Conservation (phyloP, 768 basidiomycete genomes). For the Macrocybe gigantea region DNA sequence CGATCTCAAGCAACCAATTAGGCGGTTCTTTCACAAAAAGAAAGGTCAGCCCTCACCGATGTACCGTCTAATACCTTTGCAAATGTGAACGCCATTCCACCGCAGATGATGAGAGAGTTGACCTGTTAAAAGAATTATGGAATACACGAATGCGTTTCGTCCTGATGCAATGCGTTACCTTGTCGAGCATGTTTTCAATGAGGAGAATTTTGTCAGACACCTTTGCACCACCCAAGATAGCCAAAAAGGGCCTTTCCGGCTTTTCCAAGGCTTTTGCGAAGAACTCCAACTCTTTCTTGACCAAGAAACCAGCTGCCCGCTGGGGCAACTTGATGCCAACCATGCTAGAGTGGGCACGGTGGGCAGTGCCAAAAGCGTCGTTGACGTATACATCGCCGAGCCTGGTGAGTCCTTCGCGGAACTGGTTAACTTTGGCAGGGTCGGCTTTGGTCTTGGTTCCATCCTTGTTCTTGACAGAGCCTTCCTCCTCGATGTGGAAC, state of each 20-base stretch:
- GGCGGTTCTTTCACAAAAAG: slow-evolving; percentile 10
- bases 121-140: slow-evolving; percentile 45
- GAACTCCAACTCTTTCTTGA: slow-evolving; percentile 98
- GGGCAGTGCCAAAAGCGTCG: slow-evolving; percentile 98
- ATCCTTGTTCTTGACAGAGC: slow-evolving; percentile 87
- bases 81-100: slow-evolving; percentile 99
- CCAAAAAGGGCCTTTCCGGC: slow-evolving; percentile 94
- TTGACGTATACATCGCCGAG: slow-evolving; percentile 98
- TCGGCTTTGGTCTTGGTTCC: slow-evolving; percentile 95
- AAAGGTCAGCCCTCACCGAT: slow-evolving; percentile 37
- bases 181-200: slow-evolving; percentile 98
- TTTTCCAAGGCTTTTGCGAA: slow-evolving; percentile 96
- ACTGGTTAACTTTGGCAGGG: slow-evolving; percentile 68
- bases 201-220: slow-evolving; percentile 98
- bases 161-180: slow-evolving; percentile 40
- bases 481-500: slow-evolving; percentile 98
- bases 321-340: slow-evolving; percentile 92
- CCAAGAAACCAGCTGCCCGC: slow-evolving; percentile 91
- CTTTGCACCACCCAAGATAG: slow-evolving; percentile 97
- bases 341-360: slow-evolving; percentile 98
- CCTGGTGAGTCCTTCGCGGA: slow-evolving; percentile 82
- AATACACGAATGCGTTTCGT: background rate
- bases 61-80: slow-evolving; percentile 87
- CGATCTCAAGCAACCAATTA: slow-evolving; percentile 55
- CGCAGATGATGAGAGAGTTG: slow-evolving; percentile 91